Percentiles rank a stretch among this genome's conserved stretches.
Evolutionary conservation across 2,329 filamentous ascomycete genomes (phyloP).

Genomic region (Cercospora zeae-maydis): DNA sequence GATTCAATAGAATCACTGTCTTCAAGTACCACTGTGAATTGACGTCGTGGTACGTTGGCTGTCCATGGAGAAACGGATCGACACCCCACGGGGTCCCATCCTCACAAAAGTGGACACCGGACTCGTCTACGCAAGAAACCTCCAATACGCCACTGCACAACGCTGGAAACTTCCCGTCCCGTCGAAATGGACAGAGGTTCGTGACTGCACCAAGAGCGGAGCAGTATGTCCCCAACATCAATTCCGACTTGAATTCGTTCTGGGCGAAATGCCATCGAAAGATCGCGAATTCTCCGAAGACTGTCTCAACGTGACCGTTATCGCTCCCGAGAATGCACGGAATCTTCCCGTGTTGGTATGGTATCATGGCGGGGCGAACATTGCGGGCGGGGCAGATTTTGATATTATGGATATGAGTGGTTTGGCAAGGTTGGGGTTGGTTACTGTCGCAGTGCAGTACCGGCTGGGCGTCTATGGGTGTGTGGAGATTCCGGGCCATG

Average conservation of each 20-base stretch:
- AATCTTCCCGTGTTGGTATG: constrained; percentile 18
- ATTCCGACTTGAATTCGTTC: background rate
- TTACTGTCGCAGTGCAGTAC: background rate
- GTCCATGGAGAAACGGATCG: background rate
- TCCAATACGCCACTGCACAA: background rate
- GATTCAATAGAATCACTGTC: too few relatives aligned
- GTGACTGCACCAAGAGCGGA: background rate
- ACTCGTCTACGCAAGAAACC: background rate
- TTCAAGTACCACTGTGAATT: background rate
- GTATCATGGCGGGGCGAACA: constrained; percentile 18
- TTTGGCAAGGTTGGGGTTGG: background rate
- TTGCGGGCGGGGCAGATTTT: background rate
- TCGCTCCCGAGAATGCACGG: background rate
- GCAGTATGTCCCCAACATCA: background rate
- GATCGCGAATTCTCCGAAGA: background rate
- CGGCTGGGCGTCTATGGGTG: background rate
- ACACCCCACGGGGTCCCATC: background rate
- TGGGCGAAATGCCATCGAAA: background rate
- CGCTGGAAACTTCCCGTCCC: background rate
- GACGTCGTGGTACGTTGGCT: background rate
- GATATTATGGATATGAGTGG: background rate
- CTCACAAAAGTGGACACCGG: background rate
- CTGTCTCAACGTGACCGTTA: background rate
- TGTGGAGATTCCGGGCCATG: background rate
- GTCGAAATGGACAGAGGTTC: background rate